phyloP scores from a whole-genome alignment of 495 filamentous ascomycete species.

The Neurospora discreta region DNA sequence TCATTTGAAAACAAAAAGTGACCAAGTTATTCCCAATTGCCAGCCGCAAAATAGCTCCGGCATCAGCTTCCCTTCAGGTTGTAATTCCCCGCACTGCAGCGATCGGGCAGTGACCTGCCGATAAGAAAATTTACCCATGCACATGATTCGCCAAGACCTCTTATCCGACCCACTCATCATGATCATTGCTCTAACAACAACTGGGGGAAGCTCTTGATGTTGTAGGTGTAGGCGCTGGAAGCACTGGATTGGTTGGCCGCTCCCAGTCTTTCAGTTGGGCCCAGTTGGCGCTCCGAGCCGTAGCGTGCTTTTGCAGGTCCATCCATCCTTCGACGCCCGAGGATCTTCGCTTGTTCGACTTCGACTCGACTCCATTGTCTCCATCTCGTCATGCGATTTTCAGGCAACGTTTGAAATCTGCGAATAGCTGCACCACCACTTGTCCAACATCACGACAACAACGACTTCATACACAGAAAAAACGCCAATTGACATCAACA shows the following conservation, averaged over 20 bases:
- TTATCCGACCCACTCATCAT: slow-evolving; percentile 13
- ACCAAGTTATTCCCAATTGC: background rate
- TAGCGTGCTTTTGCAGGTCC: background rate
- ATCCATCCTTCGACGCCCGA: background rate
- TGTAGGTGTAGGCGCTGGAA: background rate
- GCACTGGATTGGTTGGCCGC: background rate
- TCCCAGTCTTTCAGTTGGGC: background rate
- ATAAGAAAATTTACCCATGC: slow-evolving; percentile 8
- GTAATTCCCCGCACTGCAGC: background rate
- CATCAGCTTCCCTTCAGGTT: background rate
- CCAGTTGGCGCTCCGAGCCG: background rate
- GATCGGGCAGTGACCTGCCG: background rate
- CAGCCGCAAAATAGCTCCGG: background rate
- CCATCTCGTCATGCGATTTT: slow-evolving; percentile 4
- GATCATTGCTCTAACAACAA: background rate
- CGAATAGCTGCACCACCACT: background rate
- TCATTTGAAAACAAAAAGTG: background rate
- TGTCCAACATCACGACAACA: slow-evolving; percentile 6
- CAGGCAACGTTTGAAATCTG: background rate
- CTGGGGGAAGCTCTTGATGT: no score
- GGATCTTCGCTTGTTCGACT: background rate
- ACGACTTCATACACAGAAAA: no score
- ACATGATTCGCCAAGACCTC: background rate
- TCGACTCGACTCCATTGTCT: background rate
- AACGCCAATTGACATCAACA: slow-evolving; percentile 14